These are phyloP conservation scores for Cercophora sp. DNA, from an alignment of 495 filamentous ascomycete species.

Conservation along the genomic window DNA sequence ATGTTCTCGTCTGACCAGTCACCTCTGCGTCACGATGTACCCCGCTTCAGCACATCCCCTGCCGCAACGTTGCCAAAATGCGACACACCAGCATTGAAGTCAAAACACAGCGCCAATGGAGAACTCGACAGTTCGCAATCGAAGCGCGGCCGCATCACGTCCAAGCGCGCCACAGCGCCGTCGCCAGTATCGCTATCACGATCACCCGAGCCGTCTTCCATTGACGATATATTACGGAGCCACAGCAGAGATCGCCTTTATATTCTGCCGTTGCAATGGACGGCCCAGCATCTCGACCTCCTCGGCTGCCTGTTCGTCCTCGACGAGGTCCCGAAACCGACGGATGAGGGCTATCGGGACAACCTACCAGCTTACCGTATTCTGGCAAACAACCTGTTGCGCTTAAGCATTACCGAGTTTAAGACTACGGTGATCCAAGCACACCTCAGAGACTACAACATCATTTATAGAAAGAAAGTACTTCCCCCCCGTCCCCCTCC, in stretches of 20 bases:
- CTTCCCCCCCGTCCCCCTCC: not conserved
- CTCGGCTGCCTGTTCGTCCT: conserved; percentile 4
- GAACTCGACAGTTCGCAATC: conserved; percentile 6
- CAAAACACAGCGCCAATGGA: not conserved
- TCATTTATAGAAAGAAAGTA: not conserved
- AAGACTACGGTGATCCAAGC: not conserved
- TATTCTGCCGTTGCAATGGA: conserved; percentile 1
- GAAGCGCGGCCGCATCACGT: conserved; percentile 7
- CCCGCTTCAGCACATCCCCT: not conserved
- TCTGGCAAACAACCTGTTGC: not conserved
- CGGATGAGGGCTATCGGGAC: conserved; percentile 1
- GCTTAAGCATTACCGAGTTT: not conserved
- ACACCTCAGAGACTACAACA: not conserved
- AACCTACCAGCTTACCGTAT: not conserved
- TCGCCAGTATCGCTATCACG: conserved; percentile 1
- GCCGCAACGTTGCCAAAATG: conserved; percentile 6
- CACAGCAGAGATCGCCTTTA: conserved; percentile 9
- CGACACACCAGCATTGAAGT: conserved; percentile 1
- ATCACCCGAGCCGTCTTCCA: conserved; percentile 1
- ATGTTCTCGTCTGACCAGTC: not conserved
- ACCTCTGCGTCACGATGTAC: conserved; percentile 1
- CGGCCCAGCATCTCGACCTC: conserved; percentile 1
- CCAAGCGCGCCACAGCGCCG: conserved; percentile 5
- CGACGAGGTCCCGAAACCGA: conserved; percentile 1
- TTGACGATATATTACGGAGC: conserved; percentile 3